A percentile compares a stretch with the other conserved stretches of the same genome.
Evolutionary conservation across 2,329 filamentous ascomycete genomes (phyloP).

Genomic region (Epichloe hybrida): DNA sequence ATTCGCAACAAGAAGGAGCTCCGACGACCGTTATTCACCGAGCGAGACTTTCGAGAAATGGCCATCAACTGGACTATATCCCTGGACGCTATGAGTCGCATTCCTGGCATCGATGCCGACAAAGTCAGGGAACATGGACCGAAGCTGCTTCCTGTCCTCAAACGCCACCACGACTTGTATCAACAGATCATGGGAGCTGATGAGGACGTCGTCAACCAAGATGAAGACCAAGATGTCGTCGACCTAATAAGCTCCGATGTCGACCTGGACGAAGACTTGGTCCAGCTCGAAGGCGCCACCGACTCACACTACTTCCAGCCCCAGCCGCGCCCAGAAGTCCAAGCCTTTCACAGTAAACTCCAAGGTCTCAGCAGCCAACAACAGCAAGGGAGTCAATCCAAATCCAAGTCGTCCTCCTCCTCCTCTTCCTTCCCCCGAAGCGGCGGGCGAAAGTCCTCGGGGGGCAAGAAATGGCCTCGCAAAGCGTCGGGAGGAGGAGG

Average conservation of each 20-base stretch:
- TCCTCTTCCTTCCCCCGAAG: slow-evolving; percentile 14
- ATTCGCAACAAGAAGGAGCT: slow-evolving; percentile 47
- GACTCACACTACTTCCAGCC: slow-evolving; percentile 35
- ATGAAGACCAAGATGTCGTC: slow-evolving; percentile 29
- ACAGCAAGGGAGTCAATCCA: slow-evolving; percentile 11
- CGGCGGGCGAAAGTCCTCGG: slow-evolving; percentile 15
- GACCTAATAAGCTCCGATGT: slow-evolving; percentile 39
- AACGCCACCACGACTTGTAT: slow-evolving; percentile 32
- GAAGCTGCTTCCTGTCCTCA: slow-evolving; percentile 46
- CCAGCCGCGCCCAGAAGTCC: slow-evolving; percentile 15
- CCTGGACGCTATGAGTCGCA: slow-evolving; percentile 46
- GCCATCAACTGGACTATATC: slow-evolving; percentile 53
- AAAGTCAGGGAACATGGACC: slow-evolving; percentile 50
- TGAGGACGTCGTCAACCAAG: slow-evolving; percentile 7
- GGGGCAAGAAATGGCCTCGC: slow-evolving; percentile 16
- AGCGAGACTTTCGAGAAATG: slow-evolving; percentile 59
- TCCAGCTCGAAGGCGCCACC: slow-evolving; percentile 24
- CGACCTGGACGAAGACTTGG: slow-evolving; percentile 23
- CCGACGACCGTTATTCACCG: slow-evolving; percentile 50
- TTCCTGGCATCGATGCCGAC: slow-evolving; percentile 48
- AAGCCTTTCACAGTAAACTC: slow-evolving; percentile 21
- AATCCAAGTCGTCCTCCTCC: slow-evolving; percentile 12
- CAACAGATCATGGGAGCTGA: slow-evolving; percentile 33
- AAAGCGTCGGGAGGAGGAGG: slow-evolving; percentile 11
- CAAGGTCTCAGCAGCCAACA: slow-evolving; percentile 16